These are phyloP conservation scores for Dovyalis caffra DNA, from an alignment of 345 rosid genomes.

Conservation along the genomic window DNA sequence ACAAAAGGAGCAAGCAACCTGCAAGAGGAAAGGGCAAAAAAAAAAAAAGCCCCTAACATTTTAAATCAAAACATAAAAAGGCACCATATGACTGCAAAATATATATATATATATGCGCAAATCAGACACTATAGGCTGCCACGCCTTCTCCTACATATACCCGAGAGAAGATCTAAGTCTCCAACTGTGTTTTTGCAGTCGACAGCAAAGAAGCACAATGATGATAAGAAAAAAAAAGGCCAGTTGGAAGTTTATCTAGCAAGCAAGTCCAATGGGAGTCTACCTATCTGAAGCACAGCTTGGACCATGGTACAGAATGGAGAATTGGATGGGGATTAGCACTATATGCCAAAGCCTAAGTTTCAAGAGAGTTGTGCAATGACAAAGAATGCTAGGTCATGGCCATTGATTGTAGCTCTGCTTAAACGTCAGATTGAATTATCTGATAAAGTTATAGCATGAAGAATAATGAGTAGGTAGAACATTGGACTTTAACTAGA, in stretches of 20 bases:
- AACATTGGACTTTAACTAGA: not conserved
- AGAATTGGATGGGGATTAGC: not conserved
- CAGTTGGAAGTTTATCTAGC: not conserved
- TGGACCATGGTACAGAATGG: not conserved
- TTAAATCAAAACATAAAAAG: too few relatives aligned
- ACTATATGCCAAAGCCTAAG: not conserved
- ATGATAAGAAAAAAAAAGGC: not conserved
- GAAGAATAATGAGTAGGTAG: not conserved
- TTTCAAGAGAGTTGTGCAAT: not conserved
- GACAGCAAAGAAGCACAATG: too few relatives aligned
- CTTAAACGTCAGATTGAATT: not conserved
- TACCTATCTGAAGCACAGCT: not conserved
- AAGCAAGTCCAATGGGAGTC: too few relatives aligned
- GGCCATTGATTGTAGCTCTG: not conserved
- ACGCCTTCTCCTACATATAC: too few relatives aligned
- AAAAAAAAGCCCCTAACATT: too few relatives aligned
- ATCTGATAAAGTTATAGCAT: not conserved
- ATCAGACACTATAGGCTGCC: too few relatives aligned
- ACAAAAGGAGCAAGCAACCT: too few relatives aligned
- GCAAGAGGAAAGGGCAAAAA: too few relatives aligned
- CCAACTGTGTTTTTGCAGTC: too few relatives aligned
- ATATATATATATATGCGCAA: too few relatives aligned
- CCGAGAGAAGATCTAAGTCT: too few relatives aligned
- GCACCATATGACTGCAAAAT: too few relatives aligned
- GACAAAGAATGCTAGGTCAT: not conserved